These are phyloP conservation scores for Pigoraptor vietnamica DNA, from an alignment of 78 protist species.

Conservation along the genomic window DNA sequence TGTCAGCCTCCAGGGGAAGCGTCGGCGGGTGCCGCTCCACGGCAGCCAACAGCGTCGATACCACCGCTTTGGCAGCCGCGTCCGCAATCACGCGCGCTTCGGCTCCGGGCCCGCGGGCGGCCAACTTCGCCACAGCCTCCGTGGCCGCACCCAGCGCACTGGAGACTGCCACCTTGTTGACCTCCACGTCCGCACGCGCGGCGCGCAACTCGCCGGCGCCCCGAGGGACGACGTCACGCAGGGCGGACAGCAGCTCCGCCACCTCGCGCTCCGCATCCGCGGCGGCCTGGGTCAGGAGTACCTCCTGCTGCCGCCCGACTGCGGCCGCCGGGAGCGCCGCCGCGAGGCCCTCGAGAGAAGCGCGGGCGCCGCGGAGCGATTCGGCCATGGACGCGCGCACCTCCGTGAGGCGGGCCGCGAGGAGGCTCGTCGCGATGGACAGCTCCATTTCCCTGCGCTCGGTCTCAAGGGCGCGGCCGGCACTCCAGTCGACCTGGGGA, in stretches of 20 bases:
- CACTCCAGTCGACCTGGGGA: conserved; percentile 82
- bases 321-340: not conserved
- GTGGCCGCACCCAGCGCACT: not conserved
- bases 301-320: not conserved
- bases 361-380: not conserved
- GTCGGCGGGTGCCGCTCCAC: not conserved
- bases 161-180: no score
- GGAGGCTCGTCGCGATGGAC: not conserved
- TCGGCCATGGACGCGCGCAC: not conserved
- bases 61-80: not conserved
- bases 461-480: not conserved
- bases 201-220: not conserved
- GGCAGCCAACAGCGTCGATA: not conserved
- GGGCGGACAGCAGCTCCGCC: not conserved
- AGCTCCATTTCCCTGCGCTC: not conserved
- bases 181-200: not conserved
- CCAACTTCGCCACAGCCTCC: not conserved
- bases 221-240: not conserved
- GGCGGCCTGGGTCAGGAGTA: not conserved
- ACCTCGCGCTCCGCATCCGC: not conserved
- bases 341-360: not conserved
- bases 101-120: no score
- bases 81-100: not conserved
- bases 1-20: not conserved
- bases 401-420: not conserved